Evolutionary conservation across 345 rosid genomes (phyloP).

Genomic region (Sisymbrium irio): DNA sequence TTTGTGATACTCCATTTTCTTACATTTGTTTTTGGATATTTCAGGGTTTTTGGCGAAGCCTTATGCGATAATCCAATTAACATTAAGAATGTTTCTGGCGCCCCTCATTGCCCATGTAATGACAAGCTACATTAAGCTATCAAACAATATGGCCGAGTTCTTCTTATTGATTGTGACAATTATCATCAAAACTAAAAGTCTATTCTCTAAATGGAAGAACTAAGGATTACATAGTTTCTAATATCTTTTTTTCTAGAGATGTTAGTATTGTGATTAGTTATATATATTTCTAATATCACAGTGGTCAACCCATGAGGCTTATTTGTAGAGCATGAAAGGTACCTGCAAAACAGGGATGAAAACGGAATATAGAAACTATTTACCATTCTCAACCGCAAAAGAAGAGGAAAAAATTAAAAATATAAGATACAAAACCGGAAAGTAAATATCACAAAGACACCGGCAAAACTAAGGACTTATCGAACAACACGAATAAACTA

Average conservation of each 20-base stretch:
- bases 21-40: not conserved
- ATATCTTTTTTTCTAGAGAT: not conserved
- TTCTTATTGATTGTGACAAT: slow-evolving; percentile 37
- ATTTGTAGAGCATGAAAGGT: no score
- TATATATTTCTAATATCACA: no score
- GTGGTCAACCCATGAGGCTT: no score
- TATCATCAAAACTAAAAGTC: slow-evolving; percentile 39
- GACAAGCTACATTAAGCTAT: slow-evolving; percentile 47
- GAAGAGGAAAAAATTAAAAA: no score
- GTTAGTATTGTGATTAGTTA: no score
- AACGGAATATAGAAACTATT: no score
- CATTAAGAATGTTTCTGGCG: slow-evolving; percentile 41
- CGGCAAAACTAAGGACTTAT: no score
- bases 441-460: no score
- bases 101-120: slow-evolving; percentile 48
- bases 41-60: slow-evolving; percentile 76
- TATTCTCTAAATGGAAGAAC: slow-evolving; percentile 38
- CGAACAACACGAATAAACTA: no score
- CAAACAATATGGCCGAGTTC: slow-evolving; percentile 40
- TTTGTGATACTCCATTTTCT: not conserved
- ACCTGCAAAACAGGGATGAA: no score
- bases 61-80: slow-evolving; percentile 38
- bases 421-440: no score
- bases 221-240: not conserved
- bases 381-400: no score